phyloP scores from a whole-genome alignment of 2,329 filamentous ascomycete species.

The Zymoseptoria passerinii region DNA sequence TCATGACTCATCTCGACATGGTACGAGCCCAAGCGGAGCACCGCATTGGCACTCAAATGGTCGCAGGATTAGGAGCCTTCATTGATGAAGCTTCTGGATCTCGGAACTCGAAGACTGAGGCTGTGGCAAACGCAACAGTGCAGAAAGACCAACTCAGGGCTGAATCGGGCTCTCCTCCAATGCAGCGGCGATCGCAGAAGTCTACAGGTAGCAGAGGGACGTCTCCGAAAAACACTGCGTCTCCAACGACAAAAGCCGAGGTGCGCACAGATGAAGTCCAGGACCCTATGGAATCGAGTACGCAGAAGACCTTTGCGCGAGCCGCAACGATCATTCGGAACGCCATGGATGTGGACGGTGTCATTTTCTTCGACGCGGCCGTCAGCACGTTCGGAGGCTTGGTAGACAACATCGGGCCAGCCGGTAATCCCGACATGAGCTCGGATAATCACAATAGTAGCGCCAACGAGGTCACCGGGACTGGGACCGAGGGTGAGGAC shows the following conservation, averaged over 20 bases:
- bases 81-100: constrained; percentile 18
- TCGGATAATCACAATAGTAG: constrained; percentile 12
- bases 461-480: constrained; percentile 10
- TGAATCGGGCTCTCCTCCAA: neutral
- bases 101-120: constrained; percentile 11
- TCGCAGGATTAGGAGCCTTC: constrained; percentile 38
- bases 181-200: constrained; percentile 1
- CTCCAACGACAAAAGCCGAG: constrained; percentile 6
- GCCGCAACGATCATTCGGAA: constrained; percentile 43
- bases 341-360: constrained; percentile 43
- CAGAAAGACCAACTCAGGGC: constrained; percentile 4
- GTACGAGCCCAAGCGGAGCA: constrained; percentile 27
- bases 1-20: constrained; percentile 54
- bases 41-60: constrained; percentile 47
- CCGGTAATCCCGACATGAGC: constrained; percentile 11
- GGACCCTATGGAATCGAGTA: constrained; percentile 7
- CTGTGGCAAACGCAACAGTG: constrained; percentile 12
- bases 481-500: constrained; percentile 14
- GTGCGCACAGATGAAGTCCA: constrained; percentile 7
- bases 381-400: constrained; percentile 23
- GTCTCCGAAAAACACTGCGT: neutral
- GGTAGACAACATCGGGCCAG: constrained; percentile 11
- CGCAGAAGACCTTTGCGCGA: constrained; percentile 35
- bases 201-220: neutral
- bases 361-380: constrained; percentile 36